Evolutionary conservation across 2,329 filamentous ascomycete species (phyloP).

Genomic region (Phyllosticta paracitricarpa): DNA sequence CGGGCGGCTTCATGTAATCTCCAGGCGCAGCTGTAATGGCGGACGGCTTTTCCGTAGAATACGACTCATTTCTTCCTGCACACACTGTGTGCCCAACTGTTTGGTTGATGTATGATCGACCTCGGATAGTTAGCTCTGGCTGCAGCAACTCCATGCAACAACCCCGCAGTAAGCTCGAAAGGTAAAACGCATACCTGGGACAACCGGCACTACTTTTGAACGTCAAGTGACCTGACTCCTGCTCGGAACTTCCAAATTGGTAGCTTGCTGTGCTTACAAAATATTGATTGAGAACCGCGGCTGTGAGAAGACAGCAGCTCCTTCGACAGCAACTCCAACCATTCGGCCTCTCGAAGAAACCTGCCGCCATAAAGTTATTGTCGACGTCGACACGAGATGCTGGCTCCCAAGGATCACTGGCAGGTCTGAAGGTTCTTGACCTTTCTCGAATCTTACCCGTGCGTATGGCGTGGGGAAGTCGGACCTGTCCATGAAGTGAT

Average conservation of each 20-base stretch:
- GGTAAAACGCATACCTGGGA: background rate
- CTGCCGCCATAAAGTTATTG: background rate
- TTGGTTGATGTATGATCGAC: background rate
- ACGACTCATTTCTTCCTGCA: too few relatives aligned
- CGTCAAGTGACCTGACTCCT: too few relatives aligned
- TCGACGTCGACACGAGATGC: background rate
- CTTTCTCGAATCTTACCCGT: constrained; percentile 7
- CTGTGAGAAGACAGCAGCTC: background rate
- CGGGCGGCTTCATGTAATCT: too few relatives aligned
- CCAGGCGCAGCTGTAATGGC: too few relatives aligned
- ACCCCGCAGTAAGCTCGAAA: constrained; percentile 4
- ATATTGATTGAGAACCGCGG: background rate
- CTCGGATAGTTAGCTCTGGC: background rate
- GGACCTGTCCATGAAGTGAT: background rate
- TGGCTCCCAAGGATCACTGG: background rate
- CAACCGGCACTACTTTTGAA: background rate
- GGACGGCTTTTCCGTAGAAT: too few relatives aligned
- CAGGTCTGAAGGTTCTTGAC: constrained; percentile 8
- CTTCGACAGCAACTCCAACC: background rate
- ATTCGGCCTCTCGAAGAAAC: background rate
- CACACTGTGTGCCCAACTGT: background rate
- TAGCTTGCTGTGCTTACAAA: background rate
- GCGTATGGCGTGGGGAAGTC: background rate
- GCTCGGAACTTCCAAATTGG: too few relatives aligned
- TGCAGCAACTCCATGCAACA: background rate